A percentile compares a stretch with the other conserved stretches of the same genome.
These are phyloP conservation scores for Cyclospora cayetanensis DNA, from an alignment of 169 alveolate genomes.

Conservation along the genomic window DNA sequence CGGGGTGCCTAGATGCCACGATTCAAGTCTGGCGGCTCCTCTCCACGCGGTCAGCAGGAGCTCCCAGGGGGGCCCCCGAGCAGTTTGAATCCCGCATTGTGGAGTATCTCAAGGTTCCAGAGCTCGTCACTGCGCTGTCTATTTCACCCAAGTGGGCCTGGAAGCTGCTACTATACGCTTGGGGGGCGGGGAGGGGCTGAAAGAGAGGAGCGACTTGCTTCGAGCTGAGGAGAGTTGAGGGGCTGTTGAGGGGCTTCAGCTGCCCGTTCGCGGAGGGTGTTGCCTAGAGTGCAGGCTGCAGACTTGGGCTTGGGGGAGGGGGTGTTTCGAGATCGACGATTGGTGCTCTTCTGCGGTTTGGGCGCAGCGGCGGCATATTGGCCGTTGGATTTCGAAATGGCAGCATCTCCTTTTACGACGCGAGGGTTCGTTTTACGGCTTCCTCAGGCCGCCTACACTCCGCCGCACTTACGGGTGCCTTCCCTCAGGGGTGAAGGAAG, in stretches of 20 bases:
- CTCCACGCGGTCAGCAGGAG: constrained; percentile 12
- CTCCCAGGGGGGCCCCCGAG: constrained; percentile 56
- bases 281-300: background rate
- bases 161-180: background rate
- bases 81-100: constrained; percentile 54
- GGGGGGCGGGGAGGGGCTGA: background rate
- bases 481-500: too few species aligned
- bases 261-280: background rate
- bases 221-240: constrained; percentile 20
- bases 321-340: background rate
- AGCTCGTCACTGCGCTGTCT: constrained; percentile 68
- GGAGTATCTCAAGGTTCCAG: constrained; percentile 62
- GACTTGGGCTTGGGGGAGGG: background rate
- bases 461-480: too few species aligned
- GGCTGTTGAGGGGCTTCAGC: background rate
- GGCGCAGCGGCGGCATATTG: constrained; percentile 60
- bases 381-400: constrained; percentile 70
- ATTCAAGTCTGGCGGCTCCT: constrained; percentile 69
- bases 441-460: background rate
- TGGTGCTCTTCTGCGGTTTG: background rate
- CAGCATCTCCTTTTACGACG: constrained; percentile 68
- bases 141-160: constrained; percentile 67
- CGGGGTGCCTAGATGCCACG: constrained; percentile 69
- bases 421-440: constrained; percentile 58
- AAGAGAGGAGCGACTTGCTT: background rate